phyloP scores from a whole-genome alignment of 306 rosid genomes.

The peach (Prunus persica) region DNA sequence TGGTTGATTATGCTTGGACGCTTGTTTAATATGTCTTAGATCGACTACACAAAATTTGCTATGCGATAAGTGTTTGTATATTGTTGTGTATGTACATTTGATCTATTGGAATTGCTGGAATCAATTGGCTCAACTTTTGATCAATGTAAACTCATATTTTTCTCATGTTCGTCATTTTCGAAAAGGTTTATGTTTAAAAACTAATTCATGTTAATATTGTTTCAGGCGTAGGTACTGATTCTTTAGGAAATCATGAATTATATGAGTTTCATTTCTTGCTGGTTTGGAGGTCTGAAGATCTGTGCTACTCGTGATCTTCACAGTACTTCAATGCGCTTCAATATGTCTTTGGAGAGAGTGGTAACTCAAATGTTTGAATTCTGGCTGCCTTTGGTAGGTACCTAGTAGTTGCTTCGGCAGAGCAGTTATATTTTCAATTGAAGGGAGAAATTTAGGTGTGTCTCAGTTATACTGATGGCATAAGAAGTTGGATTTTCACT shows the following conservation, averaged over 20 bases:
- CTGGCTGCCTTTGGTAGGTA: constrained; percentile 58
- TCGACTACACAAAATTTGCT: neutral
- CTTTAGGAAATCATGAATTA: constrained; percentile 37
- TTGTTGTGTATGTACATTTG: constrained; percentile 1
- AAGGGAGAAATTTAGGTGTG: constrained; percentile 25
- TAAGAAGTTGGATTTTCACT: constrained; percentile 18
- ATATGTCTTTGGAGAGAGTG: constrained; percentile 31
- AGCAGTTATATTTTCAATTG: constrained; percentile 20
- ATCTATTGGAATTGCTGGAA: constrained; percentile 1
- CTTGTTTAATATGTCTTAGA: constrained; percentile 7
- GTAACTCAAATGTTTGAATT: constrained; percentile 37
- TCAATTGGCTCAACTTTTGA: constrained; percentile 10
- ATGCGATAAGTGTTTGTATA: constrained; percentile 19
- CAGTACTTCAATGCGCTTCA: constrained; percentile 36
- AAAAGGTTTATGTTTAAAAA: neutral
- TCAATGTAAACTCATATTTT: neutral
- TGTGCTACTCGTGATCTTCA: constrained; percentile 38
- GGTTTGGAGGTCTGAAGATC: constrained; percentile 51
- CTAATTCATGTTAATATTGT: constrained; percentile 16
- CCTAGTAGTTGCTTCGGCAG: constrained; percentile 36
- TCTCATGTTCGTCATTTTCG: neutral
- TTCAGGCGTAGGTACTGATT: constrained; percentile 48
- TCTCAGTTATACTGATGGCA: constrained; percentile 5
- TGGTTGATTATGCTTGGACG: constrained; percentile 17
- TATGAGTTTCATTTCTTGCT: constrained; percentile 39